Evolutionary conservation across 768 basidiomycete genomes (phyloP).

Genomic region (Sistotremastrum suecicum): DNA sequence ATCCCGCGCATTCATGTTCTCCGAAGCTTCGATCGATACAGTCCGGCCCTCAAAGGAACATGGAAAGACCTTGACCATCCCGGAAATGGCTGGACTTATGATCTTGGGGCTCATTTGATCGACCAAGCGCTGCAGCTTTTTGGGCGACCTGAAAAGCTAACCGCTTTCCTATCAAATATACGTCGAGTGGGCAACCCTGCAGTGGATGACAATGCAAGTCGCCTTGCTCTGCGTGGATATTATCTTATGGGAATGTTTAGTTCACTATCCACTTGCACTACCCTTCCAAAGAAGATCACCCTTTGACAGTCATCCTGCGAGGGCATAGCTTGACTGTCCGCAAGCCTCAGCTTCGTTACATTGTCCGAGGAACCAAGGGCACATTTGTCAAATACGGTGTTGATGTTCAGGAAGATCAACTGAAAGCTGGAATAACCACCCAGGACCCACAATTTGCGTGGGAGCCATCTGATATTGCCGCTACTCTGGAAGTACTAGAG

Average conservation of each 20-base stretch:
- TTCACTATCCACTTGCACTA: conserved; percentile 37
- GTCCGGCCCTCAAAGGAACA: conserved; percentile 44
- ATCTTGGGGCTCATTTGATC: conserved; percentile 69
- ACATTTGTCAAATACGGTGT: conserved; percentile 63
- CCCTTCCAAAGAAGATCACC: conserved; percentile 18
- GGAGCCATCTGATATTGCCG: conserved; percentile 52
- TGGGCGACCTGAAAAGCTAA: conserved; percentile 54
- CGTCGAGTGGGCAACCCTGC: conserved; percentile 49
- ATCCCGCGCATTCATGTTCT: conserved; percentile 1
- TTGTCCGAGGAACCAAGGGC: conserved; percentile 58
- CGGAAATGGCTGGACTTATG: conserved; percentile 55
- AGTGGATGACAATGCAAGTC: conserved; percentile 51
- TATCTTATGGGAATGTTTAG: conserved; percentile 13
- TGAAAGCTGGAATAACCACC: conserved; percentile 40
- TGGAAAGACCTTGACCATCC: conserved; percentile 69
- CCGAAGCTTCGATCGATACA: conserved; percentile 60
- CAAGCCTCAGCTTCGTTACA: conserved; percentile 52
- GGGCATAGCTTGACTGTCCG: conserved; percentile 58
- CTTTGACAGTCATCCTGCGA: conserved; percentile 52
- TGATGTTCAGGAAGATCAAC: conserved; percentile 68
- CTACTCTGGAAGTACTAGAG: conserved; percentile 41
- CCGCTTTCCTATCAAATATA: conserved; percentile 56
- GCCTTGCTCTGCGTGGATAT: not conserved
- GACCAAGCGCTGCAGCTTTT: conserved; percentile 68
- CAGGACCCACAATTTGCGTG: conserved; percentile 33